Conservation (phyloP, 805 yeast species). For the Jamesozyma jinghongensis region DNA sequence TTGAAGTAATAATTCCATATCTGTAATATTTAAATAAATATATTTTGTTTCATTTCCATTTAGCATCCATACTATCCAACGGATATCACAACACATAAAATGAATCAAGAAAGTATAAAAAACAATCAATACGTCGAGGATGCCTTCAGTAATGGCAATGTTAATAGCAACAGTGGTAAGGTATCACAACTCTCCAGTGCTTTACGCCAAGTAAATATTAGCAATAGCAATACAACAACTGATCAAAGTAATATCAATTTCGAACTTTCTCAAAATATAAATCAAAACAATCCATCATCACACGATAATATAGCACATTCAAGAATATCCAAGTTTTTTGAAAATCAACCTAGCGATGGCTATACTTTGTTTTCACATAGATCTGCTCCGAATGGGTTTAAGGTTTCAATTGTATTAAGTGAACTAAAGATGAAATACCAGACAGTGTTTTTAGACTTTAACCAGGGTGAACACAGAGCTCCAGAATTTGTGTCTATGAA, state of each 20-base stretch:
- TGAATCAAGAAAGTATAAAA: no score
- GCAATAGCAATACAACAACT: constrained; percentile 20
- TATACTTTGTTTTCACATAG: constrained; percentile 75
- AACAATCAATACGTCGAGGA: no score
- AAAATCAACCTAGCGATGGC: constrained; percentile 71
- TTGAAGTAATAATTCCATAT: not conserved
- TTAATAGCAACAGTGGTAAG: constrained; percentile 3
- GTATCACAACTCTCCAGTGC: constrained; percentile 31
- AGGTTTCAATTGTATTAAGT: constrained; percentile 81
- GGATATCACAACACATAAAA: no score
- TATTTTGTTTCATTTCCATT: not conserved
- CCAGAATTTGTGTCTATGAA: constrained; percentile 90
- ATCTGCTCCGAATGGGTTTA: constrained; percentile 92
- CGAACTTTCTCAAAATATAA: constrained; percentile 3
- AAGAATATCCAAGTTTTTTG: constrained; percentile 62
- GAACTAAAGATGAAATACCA: constrained; percentile 73
- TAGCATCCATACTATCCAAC: no score
- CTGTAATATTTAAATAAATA: not conserved
- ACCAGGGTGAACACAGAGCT: constrained; percentile 81
- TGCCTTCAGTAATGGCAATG: not conserved
- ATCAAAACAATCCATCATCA: not conserved
- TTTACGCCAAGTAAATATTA: constrained; percentile 27
- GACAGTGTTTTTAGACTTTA: constrained; percentile 79
- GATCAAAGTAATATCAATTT: constrained; percentile 25
- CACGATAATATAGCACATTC: constrained; percentile 31